Evolutionary conservation across 2,329 filamentous ascomycete species (phyloP).

Genomic region (Fusarium globosum): DNA sequence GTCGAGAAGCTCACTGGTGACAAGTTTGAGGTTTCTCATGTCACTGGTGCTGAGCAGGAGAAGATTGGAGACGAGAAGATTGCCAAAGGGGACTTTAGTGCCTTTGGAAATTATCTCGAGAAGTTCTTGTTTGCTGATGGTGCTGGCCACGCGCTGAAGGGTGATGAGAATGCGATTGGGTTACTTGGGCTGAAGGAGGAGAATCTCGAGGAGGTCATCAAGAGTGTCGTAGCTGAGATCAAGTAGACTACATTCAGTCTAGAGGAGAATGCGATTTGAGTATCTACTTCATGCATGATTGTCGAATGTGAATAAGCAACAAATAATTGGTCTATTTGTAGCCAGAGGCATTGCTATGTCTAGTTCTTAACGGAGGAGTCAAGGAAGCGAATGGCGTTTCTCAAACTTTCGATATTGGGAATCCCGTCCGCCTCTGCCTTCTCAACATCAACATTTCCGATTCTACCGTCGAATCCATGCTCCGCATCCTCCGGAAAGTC

Average conservation of each 20-base stretch:
- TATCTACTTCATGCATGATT: fast-evolving
- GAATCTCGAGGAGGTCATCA: neutral
- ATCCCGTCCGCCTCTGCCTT: slow-evolving; percentile 2
- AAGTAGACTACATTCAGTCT: neutral
- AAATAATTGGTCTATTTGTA: neutral
- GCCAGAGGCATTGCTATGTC: neutral
- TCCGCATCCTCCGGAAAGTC: slow-evolving; percentile 38
- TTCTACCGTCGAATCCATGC: slow-evolving; percentile 33
- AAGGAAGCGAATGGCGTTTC: slow-evolving; percentile 32
- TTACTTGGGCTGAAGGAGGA: neutral
- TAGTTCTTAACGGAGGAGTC: neutral
- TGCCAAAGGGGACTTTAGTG: slow-evolving; percentile 2
- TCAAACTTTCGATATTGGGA: slow-evolving; percentile 8
- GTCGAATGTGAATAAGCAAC: fast-evolving
- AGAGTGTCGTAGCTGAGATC: neutral
- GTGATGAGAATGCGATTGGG: neutral
- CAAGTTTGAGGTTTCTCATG: slow-evolving; percentile 1
- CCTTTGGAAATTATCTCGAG: slow-evolving; percentile 11
- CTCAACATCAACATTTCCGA: slow-evolving; percentile 32
- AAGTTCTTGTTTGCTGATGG: slow-evolving; percentile 12
- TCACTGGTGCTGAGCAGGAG: neutral
- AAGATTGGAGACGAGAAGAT: slow-evolving; percentile 14
- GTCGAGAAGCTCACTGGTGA: neutral
- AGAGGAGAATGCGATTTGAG: neutral
- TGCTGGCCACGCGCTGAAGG: neutral